A percentile compares a stretch with the other conserved stretches of the same genome.
These are phyloP conservation scores for Phialophora tarda DNA, from an alignment of 2,329 filamentous ascomycete species.

Conservation along the genomic window DNA sequence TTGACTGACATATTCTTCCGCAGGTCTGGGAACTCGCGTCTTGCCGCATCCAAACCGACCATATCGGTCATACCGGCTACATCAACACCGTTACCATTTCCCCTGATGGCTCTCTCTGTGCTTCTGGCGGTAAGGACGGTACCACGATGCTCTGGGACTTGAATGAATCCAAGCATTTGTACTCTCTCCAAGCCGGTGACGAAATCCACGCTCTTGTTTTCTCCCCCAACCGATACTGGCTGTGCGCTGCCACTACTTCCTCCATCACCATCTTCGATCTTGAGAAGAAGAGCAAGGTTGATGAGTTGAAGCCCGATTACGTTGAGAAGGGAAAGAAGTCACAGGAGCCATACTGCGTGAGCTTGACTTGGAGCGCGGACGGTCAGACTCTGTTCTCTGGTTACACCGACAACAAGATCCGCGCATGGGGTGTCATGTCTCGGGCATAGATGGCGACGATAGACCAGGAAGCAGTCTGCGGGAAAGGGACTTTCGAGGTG, in stretches of 20 bases:
- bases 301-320: constrained; percentile 97
- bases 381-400: constrained; percentile 99
- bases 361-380: constrained; percentile 95
- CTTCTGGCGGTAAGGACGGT: constrained; percentile 98
- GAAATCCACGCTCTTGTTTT: constrained; percentile 99
- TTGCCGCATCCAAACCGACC: constrained; percentile 99
- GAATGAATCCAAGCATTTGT: constrained; percentile 99
- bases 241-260: constrained; percentile 95
- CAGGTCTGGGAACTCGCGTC: constrained; percentile 99
- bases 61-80: constrained; percentile 99
- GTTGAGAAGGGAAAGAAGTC: constrained; percentile 97
- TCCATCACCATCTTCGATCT: constrained; percentile 99
- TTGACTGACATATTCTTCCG: constrained; percentile 41
- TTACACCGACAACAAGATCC: constrained; percentile 99
- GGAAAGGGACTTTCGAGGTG: background rate
- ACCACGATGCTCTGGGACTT: constrained; percentile 99
- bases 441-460: constrained; percentile 65
- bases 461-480: background rate
- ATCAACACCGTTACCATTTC: constrained; percentile 99
- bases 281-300: constrained; percentile 94
- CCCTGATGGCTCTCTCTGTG: constrained; percentile 97
- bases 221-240: constrained; percentile 99
- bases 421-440: constrained; percentile 97
- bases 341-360: constrained; percentile 97
- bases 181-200: constrained; percentile 98